phyloP scores from a whole-genome alignment of 164 flowering plant species.

The Nymphaea colorata region DNA sequence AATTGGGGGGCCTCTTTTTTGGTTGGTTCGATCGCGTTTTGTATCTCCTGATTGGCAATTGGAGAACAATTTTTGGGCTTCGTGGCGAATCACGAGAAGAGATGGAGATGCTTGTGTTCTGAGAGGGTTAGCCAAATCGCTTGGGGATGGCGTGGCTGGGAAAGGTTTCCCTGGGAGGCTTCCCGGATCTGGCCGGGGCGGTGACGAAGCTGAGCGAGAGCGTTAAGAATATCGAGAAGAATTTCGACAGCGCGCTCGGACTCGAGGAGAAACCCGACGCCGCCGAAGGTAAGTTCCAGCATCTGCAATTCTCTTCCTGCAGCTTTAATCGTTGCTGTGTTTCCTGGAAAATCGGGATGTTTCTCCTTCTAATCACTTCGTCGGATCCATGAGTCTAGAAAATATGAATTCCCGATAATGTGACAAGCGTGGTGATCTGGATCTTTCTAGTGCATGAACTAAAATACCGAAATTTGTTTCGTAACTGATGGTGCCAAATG shows the following conservation, averaged over 20 bases:
- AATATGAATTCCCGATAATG: background rate
- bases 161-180: conserved; percentile 75
- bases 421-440: background rate
- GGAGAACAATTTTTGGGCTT: no score
- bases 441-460: background rate
- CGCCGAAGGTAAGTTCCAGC: conserved; percentile 38
- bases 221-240: conserved; percentile 97
- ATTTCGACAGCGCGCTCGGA: conserved; percentile 92
- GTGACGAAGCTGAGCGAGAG: conserved; percentile 94
- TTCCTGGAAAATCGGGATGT: no score
- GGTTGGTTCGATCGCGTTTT: background rate
- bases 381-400: no score
- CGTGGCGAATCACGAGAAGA: background rate
- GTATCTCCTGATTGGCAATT: background rate
- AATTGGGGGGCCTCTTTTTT: no score
- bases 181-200: conserved; percentile 94
- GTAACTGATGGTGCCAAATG: background rate
- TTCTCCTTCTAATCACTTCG: background rate
- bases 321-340: background rate
- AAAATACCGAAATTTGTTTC: background rate
- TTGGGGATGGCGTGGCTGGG: conserved; percentile 87
- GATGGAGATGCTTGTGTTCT: background rate
- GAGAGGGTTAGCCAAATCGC: background rate
- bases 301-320: background rate
- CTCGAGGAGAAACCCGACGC: conserved; percentile 70